Conservation (phyloP, 1,139 yeast species). For the Hansenula sp. region DNA sequence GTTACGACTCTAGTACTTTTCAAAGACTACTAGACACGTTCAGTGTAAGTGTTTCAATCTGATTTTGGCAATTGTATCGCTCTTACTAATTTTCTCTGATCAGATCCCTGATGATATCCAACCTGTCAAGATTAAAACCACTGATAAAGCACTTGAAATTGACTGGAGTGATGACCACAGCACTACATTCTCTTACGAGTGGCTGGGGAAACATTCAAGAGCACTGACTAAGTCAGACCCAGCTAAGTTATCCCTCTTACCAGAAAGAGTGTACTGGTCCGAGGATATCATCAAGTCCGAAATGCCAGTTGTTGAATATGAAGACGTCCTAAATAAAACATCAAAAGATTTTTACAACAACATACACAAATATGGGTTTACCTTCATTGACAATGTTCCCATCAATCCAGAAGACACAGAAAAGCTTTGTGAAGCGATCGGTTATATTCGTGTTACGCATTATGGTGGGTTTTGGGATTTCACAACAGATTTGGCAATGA, state of each 20-base stretch:
- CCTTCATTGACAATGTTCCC: constrained; percentile 63
- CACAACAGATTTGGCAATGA: constrained; percentile 66
- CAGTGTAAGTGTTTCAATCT: constrained; percentile 19
- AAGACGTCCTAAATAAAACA: constrained; percentile 23
- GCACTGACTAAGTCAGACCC: constrained; percentile 41
- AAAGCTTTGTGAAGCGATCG: constrained; percentile 52
- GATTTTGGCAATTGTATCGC: background rate
- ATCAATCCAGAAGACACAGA: constrained; percentile 60
- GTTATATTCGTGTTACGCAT: constrained; percentile 69
- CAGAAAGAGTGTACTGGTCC: constrained; percentile 40
- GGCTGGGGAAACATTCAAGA: constrained; percentile 61
- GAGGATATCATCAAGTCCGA: constrained; percentile 37
- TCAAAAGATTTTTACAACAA: constrained; percentile 53
- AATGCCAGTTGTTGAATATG: constrained; percentile 51
- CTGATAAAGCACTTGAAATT: constrained; percentile 26
- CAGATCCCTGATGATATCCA: constrained; percentile 43
- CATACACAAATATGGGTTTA: constrained; percentile 60
- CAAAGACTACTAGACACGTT: constrained; percentile 65
- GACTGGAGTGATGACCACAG: constrained; percentile 49
- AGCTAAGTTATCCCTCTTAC: constrained; percentile 22
- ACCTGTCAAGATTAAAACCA: constrained; percentile 24
- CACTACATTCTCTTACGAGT: constrained; percentile 42
- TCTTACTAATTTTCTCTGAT: background rate
- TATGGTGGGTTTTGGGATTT: constrained; percentile 85
- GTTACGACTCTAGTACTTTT: constrained; percentile 58